These are phyloP conservation scores for Cyclotella distinguenda DNA, from an alignment of 108 stramenopile species.

Conservation along the genomic window DNA sequence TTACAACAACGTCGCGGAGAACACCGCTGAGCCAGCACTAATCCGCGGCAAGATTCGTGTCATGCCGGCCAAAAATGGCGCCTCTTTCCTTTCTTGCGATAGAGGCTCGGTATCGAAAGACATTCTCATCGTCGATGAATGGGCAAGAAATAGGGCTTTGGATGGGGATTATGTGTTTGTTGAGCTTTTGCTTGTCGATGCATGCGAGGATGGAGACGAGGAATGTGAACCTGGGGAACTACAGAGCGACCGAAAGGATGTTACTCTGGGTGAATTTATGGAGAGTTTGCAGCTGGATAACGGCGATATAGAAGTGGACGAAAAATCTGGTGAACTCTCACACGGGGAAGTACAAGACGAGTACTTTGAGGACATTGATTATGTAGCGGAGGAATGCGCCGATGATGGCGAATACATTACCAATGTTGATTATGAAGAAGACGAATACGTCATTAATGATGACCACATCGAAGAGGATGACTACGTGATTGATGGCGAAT, in stretches of 20 bases:
- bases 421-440: slow-evolving; percentile 30
- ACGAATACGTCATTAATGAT: slow-evolving; percentile 25
- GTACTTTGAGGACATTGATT: slow-evolving; percentile 2
- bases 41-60: slow-evolving; percentile 72
- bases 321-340: too few species aligned
- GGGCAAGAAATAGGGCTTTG: slow-evolving; percentile 77
- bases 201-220: slow-evolving; percentile 15
- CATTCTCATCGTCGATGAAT: slow-evolving; percentile 57
- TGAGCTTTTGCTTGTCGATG: slow-evolving; percentile 54
- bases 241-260: slow-evolving; percentile 4
- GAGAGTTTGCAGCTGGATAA: slow-evolving; percentile 26
- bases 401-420: slow-evolving; percentile 28
- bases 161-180: slow-evolving; percentile 90
- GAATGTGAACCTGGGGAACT: not conserved
- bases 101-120: slow-evolving; percentile 66
- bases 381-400: not conserved
- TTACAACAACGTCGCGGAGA: slow-evolving; percentile 35
- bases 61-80: slow-evolving; percentile 47
- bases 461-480: not conserved
- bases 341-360: too few species aligned
- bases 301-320: too few species aligned
- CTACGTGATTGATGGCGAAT: too few species aligned
- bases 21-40: slow-evolving; percentile 34
- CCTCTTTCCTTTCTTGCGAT: slow-evolving; percentile 81
- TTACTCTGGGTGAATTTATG: slow-evolving; percentile 30